Evolutionary conservation across 352 stramenopile species (phyloP).

Genomic region (Phytophthora colocasiae): DNA sequence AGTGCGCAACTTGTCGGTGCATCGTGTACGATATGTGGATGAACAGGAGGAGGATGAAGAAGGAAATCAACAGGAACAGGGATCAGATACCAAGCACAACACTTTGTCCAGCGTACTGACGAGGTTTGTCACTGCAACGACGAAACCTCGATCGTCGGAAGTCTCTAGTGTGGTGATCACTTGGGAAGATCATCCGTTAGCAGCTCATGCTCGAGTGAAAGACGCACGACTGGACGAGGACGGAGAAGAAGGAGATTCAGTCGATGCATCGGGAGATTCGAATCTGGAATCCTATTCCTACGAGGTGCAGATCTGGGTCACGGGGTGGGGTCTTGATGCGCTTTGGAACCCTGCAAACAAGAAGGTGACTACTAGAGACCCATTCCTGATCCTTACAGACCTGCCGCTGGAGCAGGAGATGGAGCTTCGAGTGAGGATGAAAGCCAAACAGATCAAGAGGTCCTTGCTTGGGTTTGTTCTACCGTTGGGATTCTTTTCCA

Average conservation of each 20-base stretch:
- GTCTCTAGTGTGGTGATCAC: constrained; percentile 66
- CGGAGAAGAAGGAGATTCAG: constrained; percentile 1
- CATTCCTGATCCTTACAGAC: constrained; percentile 62
- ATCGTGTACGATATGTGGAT: constrained; percentile 63
- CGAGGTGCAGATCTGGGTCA: constrained; percentile 79
- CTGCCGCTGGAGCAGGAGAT: constrained; percentile 64
- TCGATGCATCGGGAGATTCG: background rate
- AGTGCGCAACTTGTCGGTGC: constrained; percentile 65
- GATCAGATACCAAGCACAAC: background rate
- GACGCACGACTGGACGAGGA: constrained; percentile 18
- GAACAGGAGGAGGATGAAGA: constrained; percentile 1
- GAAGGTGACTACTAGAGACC: constrained; percentile 49
- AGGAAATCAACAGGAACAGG: constrained; percentile 3
- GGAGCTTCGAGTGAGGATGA: constrained; percentile 65
- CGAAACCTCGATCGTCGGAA: constrained; percentile 23
- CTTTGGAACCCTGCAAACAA: constrained; percentile 72
- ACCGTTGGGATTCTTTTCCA: constrained; percentile 46
- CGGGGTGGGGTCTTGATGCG: constrained; percentile 62
- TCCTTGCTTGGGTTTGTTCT: constrained; percentile 37
- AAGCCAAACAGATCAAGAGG: constrained; percentile 39
- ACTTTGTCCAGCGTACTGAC: constrained; percentile 1
- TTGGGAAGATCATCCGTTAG: constrained; percentile 68
- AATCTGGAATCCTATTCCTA: constrained; percentile 43
- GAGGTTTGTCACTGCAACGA: constrained; percentile 24
- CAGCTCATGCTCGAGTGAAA: constrained; percentile 22